A percentile compares a stretch with the other conserved stretches of the same genome.
Conservation (phyloP, 2,329 filamentous ascomycete species). For the Cytospora chrysosperma region DNA sequence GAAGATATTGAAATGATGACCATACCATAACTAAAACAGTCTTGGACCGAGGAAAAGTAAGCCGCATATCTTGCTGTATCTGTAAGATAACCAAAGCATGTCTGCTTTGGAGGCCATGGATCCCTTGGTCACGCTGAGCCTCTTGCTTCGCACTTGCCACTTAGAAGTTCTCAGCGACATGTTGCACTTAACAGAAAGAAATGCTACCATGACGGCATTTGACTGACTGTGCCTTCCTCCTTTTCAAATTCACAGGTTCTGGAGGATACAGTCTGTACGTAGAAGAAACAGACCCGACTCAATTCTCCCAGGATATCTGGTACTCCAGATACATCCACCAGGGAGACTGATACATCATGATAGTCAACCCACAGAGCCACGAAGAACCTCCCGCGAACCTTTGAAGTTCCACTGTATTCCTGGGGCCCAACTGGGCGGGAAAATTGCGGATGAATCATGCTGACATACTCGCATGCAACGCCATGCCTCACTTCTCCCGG, state of each 20-base stretch:
- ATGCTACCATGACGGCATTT: background rate
- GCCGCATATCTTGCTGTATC: background rate
- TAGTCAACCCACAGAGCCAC: background rate
- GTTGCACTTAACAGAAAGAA: background rate
- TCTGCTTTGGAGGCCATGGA: background rate
- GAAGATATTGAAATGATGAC: background rate
- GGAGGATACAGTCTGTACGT: background rate
- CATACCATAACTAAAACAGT: background rate
- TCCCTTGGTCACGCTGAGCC: background rate
- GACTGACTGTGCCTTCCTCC: background rate
- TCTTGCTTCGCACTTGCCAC: background rate
- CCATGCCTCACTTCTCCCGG: background rate
- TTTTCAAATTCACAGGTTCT: background rate
- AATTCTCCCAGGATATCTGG: background rate
- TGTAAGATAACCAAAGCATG: background rate
- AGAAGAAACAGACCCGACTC: background rate
- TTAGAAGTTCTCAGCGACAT: background rate
- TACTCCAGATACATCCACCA: background rate
- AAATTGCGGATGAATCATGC: background rate
- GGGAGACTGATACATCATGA: background rate
- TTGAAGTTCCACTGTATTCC: background rate
- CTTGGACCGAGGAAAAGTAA: background rate
- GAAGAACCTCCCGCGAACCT: background rate
- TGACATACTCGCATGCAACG: background rate
- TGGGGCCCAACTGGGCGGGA: conserved; percentile 8